Evolutionary conservation across 345 rosid species (phyloP).

Genomic region (Ceriops tagal): DNA sequence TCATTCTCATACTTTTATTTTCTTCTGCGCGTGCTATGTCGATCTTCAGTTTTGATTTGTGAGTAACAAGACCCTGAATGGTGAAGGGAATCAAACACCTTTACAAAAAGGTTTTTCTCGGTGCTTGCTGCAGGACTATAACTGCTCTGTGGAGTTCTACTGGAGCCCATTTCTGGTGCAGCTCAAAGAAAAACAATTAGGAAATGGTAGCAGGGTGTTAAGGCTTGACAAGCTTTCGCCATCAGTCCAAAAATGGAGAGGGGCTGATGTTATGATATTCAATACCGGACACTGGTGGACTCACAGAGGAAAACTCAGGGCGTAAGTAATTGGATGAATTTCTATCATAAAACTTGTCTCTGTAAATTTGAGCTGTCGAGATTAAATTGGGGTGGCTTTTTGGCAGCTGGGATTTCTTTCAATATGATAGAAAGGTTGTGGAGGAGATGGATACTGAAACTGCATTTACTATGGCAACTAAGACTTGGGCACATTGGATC

Average conservation of each 20-base stretch:
- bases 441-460: constrained; percentile 33
- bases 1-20: too few relatives aligned
- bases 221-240: constrained; percentile 37
- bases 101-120: background rate
- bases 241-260: constrained; percentile 33
- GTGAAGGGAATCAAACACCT: background rate
- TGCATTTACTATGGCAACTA: constrained; percentile 36
- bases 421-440: constrained; percentile 23
- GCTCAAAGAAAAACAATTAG: constrained; percentile 16
- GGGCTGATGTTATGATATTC: constrained; percentile 50
- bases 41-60: background rate
- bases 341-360: background rate
- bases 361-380: background rate
- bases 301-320: constrained; percentile 18
- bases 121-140: constrained; percentile 32
- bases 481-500: constrained; percentile 49
- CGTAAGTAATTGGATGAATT: constrained; percentile 18
- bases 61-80: background rate
- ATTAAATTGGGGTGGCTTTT: background rate
- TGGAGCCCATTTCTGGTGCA: constrained; percentile 50
- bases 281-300: constrained; percentile 59
- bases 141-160: constrained; percentile 45
- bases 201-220: constrained; percentile 28
- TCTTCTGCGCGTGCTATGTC: too few relatives aligned
- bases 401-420: constrained; percentile 46